Evolutionary conservation across 2,329 filamentous ascomycete genomes (phyloP).

Genomic region (Exserohilum turcica): DNA sequence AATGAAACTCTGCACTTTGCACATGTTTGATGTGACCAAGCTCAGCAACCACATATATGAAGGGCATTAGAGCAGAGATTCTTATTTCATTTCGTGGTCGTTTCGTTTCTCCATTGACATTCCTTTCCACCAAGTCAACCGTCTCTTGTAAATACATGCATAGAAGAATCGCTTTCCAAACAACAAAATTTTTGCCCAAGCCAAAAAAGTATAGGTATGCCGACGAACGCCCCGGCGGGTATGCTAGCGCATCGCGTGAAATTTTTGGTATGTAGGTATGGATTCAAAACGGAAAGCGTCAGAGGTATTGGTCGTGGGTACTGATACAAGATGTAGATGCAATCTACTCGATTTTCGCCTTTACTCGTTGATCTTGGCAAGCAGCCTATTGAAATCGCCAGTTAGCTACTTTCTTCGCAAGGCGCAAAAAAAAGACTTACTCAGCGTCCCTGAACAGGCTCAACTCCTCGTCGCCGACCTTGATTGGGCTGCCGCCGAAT

Average conservation of each 20-base stretch:
- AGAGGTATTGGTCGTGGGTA: conserved; percentile 14
- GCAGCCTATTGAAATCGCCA: conserved; percentile 67
- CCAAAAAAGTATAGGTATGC: conserved; percentile 21
- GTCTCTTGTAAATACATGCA: conserved; percentile 23
- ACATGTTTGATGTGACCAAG: not conserved
- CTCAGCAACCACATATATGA: not conserved
- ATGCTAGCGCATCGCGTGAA: conserved; percentile 36
- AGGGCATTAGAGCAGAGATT: conserved; percentile 25
- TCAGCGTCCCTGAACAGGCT: conserved; percentile 96
- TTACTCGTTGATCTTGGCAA: conserved; percentile 99
- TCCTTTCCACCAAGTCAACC: conserved; percentile 2
- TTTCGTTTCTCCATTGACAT: conserved; percentile 10
- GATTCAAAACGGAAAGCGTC: not conserved
- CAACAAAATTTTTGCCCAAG: conserved; percentile 27
- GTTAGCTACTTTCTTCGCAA: conserved; percentile 1
- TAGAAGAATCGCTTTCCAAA: conserved; percentile 20
- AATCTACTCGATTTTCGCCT: conserved; percentile 4
- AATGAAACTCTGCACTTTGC: not conserved
- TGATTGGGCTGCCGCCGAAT: conserved; percentile 93
- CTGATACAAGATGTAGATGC: conserved; percentile 35
- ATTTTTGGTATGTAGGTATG: conserved; percentile 10
- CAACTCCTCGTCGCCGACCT: conserved; percentile 97
- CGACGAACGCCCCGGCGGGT: conserved; percentile 35
- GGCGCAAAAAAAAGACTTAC: conserved; percentile 66
- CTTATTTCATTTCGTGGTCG: conserved; percentile 15